Evolutionary conservation across 2,329 filamentous ascomycete genomes (phyloP), one percentile per base, ranked within the genome.

Genomic region (Paraphaeosphaeria sporulosa): DNA sequence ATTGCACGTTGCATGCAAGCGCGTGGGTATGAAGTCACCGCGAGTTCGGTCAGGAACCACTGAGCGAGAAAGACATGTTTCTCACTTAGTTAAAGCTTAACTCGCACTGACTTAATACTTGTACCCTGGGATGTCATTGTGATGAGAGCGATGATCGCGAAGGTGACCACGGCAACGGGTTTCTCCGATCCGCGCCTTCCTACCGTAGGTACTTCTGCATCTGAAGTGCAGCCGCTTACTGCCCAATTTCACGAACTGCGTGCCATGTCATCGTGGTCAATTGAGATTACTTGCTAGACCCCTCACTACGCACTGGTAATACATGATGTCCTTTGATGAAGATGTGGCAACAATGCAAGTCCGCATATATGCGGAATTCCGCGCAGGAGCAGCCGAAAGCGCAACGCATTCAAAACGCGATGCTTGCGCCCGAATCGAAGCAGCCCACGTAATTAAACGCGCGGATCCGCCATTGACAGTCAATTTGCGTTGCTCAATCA

Each of bases 301-400:
- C 5, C 15, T 21, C 13, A 5, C 23, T 21, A 4, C 43, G 21
- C 19, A 34, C 21, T 23, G 25, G 32, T 21, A 8, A 4, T 25
- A 46, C 8, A 25, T 10, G 9, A 23, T 27, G 8, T n/a, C 8
- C n/a, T 13, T 46, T 19, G 13, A n/a, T 40, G 23, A 23, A n/a
- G n/a, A 36, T 7, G 19, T 36, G 15, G 19, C 44, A 19, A 19
- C 44, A 5, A 23, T 27, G 32, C 60, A 60, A 61, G 19, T 64
- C 64, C 61, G 63, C 60, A 61, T 13, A 30, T 15, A 19, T 64
- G 59, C 61, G 61, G 57, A 65, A 62, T 51, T 61, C 61, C 61
- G 61, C 63, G 61, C 23, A 4, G 25, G 19, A 38, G 30, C 17
- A 23, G 34, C 25, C 6, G 40, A 17, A n/a, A 36, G 17, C 17